A percentile compares a stretch with the other conserved stretches of the same genome.
Conservation (phyloP, 2,329 filamentous ascomycete genomes). For the Sclerotinia sclerotiorum region DNA sequence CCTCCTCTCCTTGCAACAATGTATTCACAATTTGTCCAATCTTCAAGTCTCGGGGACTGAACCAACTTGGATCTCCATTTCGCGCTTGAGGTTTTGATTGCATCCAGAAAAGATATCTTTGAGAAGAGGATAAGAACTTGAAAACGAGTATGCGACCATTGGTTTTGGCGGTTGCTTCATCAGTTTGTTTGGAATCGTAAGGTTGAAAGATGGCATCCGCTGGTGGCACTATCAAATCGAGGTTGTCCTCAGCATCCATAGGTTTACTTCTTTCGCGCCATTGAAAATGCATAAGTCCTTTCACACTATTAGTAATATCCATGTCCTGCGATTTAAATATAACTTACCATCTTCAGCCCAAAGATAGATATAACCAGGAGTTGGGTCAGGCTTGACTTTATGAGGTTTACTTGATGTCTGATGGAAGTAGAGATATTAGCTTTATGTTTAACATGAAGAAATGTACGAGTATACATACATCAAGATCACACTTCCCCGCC, state of each 20-base stretch:
- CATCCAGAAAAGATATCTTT: constrained; percentile 93
- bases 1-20: constrained; percentile 83
- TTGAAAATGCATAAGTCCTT: constrained; percentile 92
- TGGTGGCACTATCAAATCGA: constrained; percentile 93
- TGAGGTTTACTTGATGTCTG: constrained; percentile 58
- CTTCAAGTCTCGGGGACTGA: constrained; percentile 82
- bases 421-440: constrained; percentile 31
- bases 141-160: constrained; percentile 91
- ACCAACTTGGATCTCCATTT: constrained; percentile 69
- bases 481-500: constrained; percentile 82
- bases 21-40: constrained; percentile 84
- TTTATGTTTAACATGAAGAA: not conserved
- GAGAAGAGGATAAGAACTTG: constrained; percentile 89
- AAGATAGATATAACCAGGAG: constrained; percentile 86
- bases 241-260: constrained; percentile 66
- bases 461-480: constrained; percentile 57
- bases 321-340: not conserved
- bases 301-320: constrained; percentile 25
- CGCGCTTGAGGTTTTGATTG: constrained; percentile 82
- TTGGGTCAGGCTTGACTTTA: constrained; percentile 71
- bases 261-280: constrained; percentile 80
- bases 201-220: constrained; percentile 83
- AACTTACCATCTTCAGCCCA: constrained; percentile 81
- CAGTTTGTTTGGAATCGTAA: constrained; percentile 68
- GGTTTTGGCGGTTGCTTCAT: constrained; percentile 61